Conservation (phyloP, 176 grass and related monocot species). For the Phyllostachys edulis region DNA sequence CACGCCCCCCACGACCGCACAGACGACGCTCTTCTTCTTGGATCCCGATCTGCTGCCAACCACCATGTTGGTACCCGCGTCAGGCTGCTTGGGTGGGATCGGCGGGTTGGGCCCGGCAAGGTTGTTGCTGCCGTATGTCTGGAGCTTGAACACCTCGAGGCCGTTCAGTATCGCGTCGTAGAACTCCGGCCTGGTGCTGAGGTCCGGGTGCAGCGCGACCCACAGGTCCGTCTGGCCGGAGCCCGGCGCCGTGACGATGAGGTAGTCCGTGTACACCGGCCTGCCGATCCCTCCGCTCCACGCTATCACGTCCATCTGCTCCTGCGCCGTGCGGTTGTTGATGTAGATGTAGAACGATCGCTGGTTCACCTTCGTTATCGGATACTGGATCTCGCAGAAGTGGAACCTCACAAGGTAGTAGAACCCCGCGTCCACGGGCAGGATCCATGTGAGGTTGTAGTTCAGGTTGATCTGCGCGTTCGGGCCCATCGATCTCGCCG, state of each 20-base stretch:
- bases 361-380: constrained; percentile 36
- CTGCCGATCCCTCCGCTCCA: constrained; percentile 21
- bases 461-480: constrained; percentile 26
- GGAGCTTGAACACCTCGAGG: constrained; percentile 57
- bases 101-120: constrained; percentile 34
- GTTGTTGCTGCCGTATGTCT: constrained; percentile 16
- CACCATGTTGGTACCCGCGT: not conserved
- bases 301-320: constrained; percentile 1
- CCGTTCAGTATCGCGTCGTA: constrained; percentile 52
- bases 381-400: constrained; percentile 62
- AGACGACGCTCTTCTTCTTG: not conserved
- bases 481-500: constrained; percentile 53
- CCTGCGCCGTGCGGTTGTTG: constrained; percentile 42
- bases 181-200: not conserved
- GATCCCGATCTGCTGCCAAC: not conserved
- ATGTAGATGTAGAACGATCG: constrained; percentile 42
- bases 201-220: constrained; percentile 49
- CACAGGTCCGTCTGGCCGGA: constrained; percentile 39
- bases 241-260: not conserved
- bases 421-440: constrained; percentile 47
- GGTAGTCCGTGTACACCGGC: constrained; percentile 31
- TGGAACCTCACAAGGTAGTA: constrained; percentile 45
- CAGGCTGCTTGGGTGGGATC: not conserved
- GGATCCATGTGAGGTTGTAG: constrained; percentile 57
- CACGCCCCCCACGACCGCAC: not conserved